phyloP scores from a whole-genome alignment of 768 basidiomycete genomes.

The Xerocomus brunneocitrinus region DNA sequence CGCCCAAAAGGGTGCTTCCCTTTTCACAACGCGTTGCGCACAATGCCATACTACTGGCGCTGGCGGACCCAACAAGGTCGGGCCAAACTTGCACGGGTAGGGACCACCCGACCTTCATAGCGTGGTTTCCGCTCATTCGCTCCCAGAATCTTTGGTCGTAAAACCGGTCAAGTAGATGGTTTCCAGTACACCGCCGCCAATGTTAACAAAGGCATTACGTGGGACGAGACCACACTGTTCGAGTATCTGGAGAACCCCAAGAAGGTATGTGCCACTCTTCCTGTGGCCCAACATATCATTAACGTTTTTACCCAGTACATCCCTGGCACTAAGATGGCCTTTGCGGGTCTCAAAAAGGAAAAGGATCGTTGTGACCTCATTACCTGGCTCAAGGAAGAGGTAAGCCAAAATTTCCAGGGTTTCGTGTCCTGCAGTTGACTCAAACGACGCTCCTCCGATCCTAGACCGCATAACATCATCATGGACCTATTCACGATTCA shows the following conservation, averaged over 20 bases:
- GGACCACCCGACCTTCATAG: conserved; percentile 20
- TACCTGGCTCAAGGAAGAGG: conserved; percentile 72
- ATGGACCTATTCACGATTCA: conserved; percentile 15
- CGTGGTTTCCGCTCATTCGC: not conserved
- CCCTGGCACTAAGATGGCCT: conserved; percentile 98
- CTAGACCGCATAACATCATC: conserved; percentile 27
- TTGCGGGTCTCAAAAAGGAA: conserved; percentile 97
- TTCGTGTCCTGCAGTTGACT: not conserved
- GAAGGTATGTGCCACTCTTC: conserved; percentile 53
- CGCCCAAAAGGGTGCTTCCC: conserved; percentile 91
- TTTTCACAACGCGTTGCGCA: conserved; percentile 95
- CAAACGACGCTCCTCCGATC: not conserved
- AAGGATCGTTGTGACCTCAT: conserved; percentile 96
- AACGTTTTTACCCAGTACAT: conserved; percentile 59
- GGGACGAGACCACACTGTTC: conserved; percentile 87
- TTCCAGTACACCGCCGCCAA: conserved; percentile 95
- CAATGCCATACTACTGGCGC: conserved; percentile 88
- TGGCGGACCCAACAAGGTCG: conserved; percentile 82
- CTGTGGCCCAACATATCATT: not conserved
- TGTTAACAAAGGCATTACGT: conserved; percentile 87
- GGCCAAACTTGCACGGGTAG: conserved; percentile 92
- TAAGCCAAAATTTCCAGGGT: conserved; percentile 33
- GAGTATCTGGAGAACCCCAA: conserved; percentile 97
- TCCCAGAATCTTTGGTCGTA: conserved; percentile 74
- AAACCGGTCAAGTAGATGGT: conserved; percentile 79